Evolutionary conservation across 441 rosid genomes (phyloP), one percentile per base, ranked within the genome.

Genomic region (Gossypium laxum): DNA sequence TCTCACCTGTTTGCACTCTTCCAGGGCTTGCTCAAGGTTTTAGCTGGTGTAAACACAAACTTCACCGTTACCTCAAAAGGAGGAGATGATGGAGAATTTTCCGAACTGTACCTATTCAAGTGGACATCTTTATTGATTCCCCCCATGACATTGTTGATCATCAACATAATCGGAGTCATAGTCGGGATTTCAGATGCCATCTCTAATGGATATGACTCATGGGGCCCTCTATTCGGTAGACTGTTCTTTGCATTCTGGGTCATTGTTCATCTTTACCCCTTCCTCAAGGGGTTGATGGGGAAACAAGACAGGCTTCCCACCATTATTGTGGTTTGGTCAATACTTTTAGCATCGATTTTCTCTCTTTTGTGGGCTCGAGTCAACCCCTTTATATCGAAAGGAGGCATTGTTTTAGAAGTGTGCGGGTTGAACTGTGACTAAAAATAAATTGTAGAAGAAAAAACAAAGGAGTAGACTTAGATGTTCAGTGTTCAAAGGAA

Each of bases 11-110:
- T 92, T 76, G 99, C 99, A 10, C 91, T 94, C 52, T 81, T 94
- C 82, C 99, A 94, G 78, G 99, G 98, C 77, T 83, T 94, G 26
- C 93, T 94, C 30, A 94, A 94, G 87, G 99, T 92, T 32, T 74
- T 94, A 62, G 99, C 94, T 2, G 99, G 98, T 63, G 92, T 94
- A 0, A 81, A 82, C 86, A 92, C 99, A n/a, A 92, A 86, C 80
- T 94, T 94, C 82, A 94, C 92, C 0, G 99, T 94, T 63, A 94
- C 99, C n/a, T 89, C 98, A 2, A 94, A 94, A 79, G 98, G 80
- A 24, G 99, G 86, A 14, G 99, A 94, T 57, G 96, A 94, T 12
- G 93, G 94, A 8, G 98, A 79, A 12, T 94, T 87, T 81, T 88
- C 97, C 0, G 99, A 94, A 69, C 95, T 94, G 19, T 94, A 94